Percentiles rank a stretch among this genome's conserved stretches.
phyloP scores from a whole-genome alignment of 345 rosid genomes.

The Gossypium thurberi region DNA sequence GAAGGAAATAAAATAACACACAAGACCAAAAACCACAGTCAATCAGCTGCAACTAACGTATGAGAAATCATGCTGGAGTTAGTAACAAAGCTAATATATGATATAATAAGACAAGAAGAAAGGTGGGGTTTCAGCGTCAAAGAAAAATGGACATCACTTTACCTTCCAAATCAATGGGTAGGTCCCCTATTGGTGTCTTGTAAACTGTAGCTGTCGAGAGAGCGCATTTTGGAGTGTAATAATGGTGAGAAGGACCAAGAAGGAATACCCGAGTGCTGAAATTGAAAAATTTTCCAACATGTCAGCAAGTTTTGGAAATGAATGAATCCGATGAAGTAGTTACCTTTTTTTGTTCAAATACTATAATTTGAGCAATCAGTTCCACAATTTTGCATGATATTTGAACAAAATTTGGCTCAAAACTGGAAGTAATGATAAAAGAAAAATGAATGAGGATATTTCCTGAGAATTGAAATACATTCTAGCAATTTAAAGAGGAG shows the following conservation, averaged over 20 bases:
- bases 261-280: constrained; percentile 82
- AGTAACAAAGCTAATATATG: background rate
- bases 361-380: background rate
- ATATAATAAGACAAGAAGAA: background rate
- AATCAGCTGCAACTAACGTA: background rate
- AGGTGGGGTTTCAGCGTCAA: background rate
- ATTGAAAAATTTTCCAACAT: constrained; percentile 8
- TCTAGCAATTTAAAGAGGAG: background rate
- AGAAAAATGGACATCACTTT: constrained; percentile 1
- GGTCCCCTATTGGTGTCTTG: constrained; percentile 81
- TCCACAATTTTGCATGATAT: background rate
- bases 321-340: constrained; percentile 1
- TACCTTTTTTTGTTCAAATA: background rate
- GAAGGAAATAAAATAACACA: background rate
- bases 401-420: constrained; percentile 8
- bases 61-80: background rate
- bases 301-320: constrained; percentile 10
- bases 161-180: constrained; percentile 90
- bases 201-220: constrained; percentile 76
- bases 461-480: background rate
- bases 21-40: background rate
- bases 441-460: background rate
- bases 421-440: background rate
- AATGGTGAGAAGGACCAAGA: constrained; percentile 94
- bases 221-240: constrained; percentile 76